Evolutionary conservation across 345 rosid genomes (phyloP).

Genomic region (Psidium guajava): DNA sequence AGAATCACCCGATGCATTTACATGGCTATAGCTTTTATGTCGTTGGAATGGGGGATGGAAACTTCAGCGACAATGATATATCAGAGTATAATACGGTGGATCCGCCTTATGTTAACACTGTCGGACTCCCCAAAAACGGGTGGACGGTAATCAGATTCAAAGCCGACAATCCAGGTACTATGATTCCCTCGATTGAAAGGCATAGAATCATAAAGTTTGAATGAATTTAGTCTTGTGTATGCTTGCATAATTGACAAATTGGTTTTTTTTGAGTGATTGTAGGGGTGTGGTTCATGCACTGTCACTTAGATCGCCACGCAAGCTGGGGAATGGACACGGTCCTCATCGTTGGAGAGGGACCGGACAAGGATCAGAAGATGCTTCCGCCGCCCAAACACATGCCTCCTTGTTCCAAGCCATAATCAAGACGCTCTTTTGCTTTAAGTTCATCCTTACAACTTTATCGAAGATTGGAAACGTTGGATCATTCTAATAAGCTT

Average conservation of each 20-base stretch:
- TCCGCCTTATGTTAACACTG: neutral
- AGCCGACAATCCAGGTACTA: neutral
- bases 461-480: neutral
- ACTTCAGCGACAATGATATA: neutral
- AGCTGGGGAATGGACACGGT: neutral
- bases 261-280: neutral
- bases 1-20: neutral
- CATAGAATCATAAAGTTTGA: neutral
- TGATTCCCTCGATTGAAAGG: neutral
- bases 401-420: neutral
- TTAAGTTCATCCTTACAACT: neutral
- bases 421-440: neutral
- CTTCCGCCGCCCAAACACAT: neutral
- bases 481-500: neutral
- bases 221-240: neutral
- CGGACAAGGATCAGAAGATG: neutral
- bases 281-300: neutral
- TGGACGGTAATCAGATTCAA: neutral
- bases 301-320: neutral
- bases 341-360: neutral
- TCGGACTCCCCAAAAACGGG: neutral
- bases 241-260: neutral
- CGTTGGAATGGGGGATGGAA: neutral
- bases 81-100: neutral
- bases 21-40: neutral